Evolutionary conservation across 208 protist genomes (phyloP), one percentile per base, ranked within the genome.

Genomic region (Vickermania ingenoplastis): DNA sequence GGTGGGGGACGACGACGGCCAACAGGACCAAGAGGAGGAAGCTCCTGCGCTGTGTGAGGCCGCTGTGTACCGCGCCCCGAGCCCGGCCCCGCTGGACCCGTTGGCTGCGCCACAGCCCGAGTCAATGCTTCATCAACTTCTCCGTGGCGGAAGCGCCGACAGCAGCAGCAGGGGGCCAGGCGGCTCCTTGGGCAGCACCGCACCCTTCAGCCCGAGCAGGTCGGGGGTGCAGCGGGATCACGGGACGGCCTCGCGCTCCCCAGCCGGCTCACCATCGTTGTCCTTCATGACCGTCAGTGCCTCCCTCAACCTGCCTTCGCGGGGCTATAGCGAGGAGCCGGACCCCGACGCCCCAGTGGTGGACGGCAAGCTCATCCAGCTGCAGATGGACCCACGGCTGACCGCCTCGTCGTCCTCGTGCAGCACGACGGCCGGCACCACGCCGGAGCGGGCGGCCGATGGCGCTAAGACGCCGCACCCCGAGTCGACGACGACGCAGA

Each of bases 251-350:
- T n/a, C n/a, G n/a, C n/a, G n/a, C n/a, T n/a, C n/a, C n/a, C n/a
- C n/a, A n/a, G n/a, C n/a, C n/a, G n/a, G n/a, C n/a, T n/a, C n/a
- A n/a, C n/a, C n/a, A n/a, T n/a, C n/a, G n/a, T n/a, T n/a, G n/a
- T n/a, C n/a, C n/a, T n/a, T n/a, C n/a, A n/a, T n/a, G n/a, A n/a
- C n/a, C n/a, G n/a, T n/a, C n/a, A n/a, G n/a, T n/a, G n/a, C n/a
- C n/a, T n/a, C n/a, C n/a, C n/a, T n/a, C n/a, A n/a, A n/a, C n/a
- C n/a, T n/a, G n/a, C n/a, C n/a, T n/a, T 48, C 14, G 41, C 13
- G 17, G 50, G 50, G 23, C 50, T 5, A 54, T n/a, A 25, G 23
- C n/a, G 50, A 25, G n/a, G 50, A n/a, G 50, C 50, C 50, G 50
- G n/a, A n/a, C 17, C 14, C 50, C 7, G 17, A 54, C 11, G 17